phyloP scores from a whole-genome alignment of 495 filamentous ascomycete species.

The Chaetomium tenue region DNA sequence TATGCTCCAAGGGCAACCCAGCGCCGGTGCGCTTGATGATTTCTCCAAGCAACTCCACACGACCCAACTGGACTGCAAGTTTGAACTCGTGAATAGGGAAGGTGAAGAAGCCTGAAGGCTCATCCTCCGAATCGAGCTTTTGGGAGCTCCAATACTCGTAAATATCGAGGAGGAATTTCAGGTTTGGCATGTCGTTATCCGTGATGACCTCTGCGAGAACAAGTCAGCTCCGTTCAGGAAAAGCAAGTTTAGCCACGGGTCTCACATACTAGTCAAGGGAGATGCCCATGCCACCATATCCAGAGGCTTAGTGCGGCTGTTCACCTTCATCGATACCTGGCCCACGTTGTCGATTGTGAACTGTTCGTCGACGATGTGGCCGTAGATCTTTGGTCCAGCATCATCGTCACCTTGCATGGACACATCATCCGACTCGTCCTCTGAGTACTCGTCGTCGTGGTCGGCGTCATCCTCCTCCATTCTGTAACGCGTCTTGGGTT shows the following conservation, averaged over 20 bases:
- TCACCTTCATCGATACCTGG: conserved; percentile 59
- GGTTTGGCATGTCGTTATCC: conserved; percentile 34
- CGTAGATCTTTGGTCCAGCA: conserved; percentile 47
- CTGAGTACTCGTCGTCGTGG: conserved; percentile 24
- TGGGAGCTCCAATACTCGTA: conserved; percentile 29
- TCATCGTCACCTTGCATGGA: conserved; percentile 26
- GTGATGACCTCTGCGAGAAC: conserved; percentile 38
- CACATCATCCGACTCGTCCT: conserved; percentile 26
- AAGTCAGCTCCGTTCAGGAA: conserved; percentile 9
- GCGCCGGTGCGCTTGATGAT: conserved; percentile 53
- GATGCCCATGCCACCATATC: conserved; percentile 40
- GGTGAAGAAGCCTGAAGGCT: conserved; percentile 34
- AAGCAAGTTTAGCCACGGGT: neutral
- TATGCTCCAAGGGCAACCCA: conserved; percentile 61
- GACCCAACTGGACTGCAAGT: conserved; percentile 34
- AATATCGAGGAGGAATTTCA: conserved; percentile 43
- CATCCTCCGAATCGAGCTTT: conserved; percentile 31
- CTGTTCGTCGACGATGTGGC: conserved; percentile 54
- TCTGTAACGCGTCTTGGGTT: conserved; percentile 47
- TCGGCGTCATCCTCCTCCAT: conserved; percentile 42
- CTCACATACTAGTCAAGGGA: neutral
- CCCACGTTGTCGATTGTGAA: conserved; percentile 73
- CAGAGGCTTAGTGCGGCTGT: conserved; percentile 55
- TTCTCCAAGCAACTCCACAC: conserved; percentile 41
- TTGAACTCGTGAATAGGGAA: conserved; percentile 37